Evolutionary conservation across 208 protist genomes (phyloP).

Genomic region (Trypanosoma rangeli): DNA sequence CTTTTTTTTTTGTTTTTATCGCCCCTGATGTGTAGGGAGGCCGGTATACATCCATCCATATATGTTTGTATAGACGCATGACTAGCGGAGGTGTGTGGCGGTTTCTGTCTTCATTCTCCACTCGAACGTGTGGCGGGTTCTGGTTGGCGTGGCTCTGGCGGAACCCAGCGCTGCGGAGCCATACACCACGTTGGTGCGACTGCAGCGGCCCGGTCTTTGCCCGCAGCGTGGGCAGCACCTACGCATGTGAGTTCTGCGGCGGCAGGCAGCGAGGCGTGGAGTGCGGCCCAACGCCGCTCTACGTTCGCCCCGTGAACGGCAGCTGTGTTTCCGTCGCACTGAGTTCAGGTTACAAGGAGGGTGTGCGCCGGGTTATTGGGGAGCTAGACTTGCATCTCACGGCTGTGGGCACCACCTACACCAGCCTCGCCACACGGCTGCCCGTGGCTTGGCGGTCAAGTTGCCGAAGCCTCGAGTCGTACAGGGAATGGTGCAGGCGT

Average conservation of each 20-base stretch:
- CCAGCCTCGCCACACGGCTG: neutral
- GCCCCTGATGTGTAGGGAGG: neutral
- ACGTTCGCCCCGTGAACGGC: neutral
- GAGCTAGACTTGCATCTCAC: neutral
- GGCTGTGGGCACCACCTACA: neutral
- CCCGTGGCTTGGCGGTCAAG: neutral
- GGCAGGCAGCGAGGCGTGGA: neutral
- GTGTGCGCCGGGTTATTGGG: neutral
- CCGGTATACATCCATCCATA: neutral
- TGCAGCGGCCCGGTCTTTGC: slow-evolving; percentile 14
- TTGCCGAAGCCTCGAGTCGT: neutral
- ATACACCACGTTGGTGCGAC: neutral
- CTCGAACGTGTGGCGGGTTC: slow-evolving; percentile 24
- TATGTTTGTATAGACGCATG: neutral
- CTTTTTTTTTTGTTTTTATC: neutral
- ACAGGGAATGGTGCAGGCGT: slow-evolving; percentile 9
- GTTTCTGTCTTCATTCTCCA: slow-evolving; percentile 1
- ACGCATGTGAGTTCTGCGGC: slow-evolving; percentile 14
- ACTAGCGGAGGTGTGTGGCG: slow-evolving; percentile 1
- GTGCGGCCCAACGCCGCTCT: neutral
- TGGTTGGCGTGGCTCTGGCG: slow-evolving; percentile 19
- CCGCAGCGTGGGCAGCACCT: neutral
- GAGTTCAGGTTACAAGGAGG: neutral
- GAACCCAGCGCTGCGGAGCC: neutral
- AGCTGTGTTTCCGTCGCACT: neutral